phyloP scores from a whole-genome alignment of 345 rosid genomes.

The Rhodamnia rubescens region DNA sequence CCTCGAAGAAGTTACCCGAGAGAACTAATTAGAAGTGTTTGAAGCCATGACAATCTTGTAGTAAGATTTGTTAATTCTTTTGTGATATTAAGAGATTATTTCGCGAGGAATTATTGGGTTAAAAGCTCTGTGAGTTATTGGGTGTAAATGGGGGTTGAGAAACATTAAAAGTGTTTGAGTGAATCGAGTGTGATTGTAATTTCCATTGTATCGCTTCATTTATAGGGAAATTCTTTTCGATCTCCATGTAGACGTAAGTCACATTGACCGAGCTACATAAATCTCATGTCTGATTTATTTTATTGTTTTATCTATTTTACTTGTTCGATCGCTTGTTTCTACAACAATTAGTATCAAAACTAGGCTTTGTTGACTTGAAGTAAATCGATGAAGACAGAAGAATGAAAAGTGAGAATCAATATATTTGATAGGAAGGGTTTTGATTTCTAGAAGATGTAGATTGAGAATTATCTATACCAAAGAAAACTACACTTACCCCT shows the following conservation, averaged over 20 bases:
- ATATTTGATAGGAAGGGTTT: too few relatives aligned
- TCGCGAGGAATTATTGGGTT: not conserved
- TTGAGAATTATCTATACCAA: too few relatives aligned
- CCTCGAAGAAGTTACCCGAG: too few relatives aligned
- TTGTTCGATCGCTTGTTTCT: not conserved
- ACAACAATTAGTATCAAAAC: not conserved
- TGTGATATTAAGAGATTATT: not conserved
- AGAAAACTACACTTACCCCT: too few relatives aligned
- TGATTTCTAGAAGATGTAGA: too few relatives aligned
- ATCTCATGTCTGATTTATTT: not conserved
- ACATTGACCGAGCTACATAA: fast-evolving
- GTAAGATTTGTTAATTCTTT: not conserved
- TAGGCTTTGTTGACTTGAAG: too few relatives aligned
- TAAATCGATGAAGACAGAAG: too few relatives aligned
- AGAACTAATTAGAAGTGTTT: too few relatives aligned
- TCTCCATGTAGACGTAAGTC: not conserved
- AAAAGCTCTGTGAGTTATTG: not conserved
- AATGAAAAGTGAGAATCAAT: too few relatives aligned
- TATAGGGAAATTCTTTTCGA: not conserved
- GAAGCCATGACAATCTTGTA: too few relatives aligned
- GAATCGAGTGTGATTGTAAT: not conserved
- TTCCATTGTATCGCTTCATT: fast-evolving
- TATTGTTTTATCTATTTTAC: not conserved
- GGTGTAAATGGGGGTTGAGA: not conserved
- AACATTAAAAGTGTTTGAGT: not conserved